phyloP scores from a whole-genome alignment of 306 rosid species.

The Dalbergia cochinchinensis region DNA sequence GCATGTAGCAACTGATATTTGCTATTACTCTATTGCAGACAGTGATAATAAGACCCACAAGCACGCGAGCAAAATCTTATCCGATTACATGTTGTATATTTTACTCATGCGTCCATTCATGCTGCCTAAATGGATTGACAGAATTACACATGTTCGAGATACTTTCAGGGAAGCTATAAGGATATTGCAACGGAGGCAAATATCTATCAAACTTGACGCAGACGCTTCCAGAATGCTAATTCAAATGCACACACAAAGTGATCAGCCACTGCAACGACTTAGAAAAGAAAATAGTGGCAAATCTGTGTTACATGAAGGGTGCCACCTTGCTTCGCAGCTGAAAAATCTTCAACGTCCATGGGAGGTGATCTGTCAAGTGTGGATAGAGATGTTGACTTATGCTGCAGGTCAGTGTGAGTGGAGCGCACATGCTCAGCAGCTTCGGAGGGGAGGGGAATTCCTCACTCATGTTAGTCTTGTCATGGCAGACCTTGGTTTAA shows the following conservation, averaged over 20 bases:
- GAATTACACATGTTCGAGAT: background rate
- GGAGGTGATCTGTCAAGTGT: background rate
- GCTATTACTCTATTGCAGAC: background rate
- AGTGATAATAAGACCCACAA: background rate
- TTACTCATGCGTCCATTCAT: background rate
- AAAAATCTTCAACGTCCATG: background rate
- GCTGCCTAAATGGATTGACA: background rate
- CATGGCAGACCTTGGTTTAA: background rate
- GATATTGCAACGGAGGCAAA: background rate
- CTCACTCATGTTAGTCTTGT: background rate
- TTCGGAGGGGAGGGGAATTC: background rate
- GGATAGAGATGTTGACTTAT: background rate
- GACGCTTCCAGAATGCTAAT: background rate
- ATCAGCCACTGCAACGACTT: background rate
- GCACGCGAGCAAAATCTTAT: background rate
- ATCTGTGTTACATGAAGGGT: background rate
- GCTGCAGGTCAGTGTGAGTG: background rate
- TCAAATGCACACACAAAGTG: background rate
- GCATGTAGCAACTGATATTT: background rate
- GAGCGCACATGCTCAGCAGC: background rate
- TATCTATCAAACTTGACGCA: background rate
- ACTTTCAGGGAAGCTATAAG: background rate
- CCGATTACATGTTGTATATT: background rate
- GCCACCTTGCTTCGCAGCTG: background rate
- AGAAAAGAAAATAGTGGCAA: background rate